phyloP scores from a whole-genome alignment of 2,329 filamentous ascomycete genomes.

The Gaeumannomyces sp. region DNA sequence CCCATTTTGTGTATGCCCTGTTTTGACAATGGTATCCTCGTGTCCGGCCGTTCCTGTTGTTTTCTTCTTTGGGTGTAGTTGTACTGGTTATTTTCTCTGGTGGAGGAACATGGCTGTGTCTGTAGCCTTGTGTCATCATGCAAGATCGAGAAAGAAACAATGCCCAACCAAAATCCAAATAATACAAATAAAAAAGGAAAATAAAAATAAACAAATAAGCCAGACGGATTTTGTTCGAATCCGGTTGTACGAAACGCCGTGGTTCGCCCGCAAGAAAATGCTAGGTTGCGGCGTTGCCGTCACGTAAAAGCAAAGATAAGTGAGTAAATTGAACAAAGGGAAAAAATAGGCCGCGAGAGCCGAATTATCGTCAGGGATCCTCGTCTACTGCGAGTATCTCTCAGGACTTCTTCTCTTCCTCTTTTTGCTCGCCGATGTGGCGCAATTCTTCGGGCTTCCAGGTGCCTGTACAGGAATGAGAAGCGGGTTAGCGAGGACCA shows the following conservation, averaged over 20 bases:
- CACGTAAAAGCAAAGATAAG: not conserved
- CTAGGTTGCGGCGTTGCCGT: not conserved
- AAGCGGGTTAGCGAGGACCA: not conserved
- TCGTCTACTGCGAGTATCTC: not conserved
- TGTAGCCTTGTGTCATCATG: not conserved
- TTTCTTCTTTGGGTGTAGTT: not conserved
- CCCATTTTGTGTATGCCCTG: not conserved
- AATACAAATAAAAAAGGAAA: slow-evolving; percentile 1
- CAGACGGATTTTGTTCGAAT: not conserved
- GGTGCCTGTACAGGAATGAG: not conserved
- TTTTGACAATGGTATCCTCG: not conserved
- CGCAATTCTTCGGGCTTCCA: slow-evolving; percentile 10
- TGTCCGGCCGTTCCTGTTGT: not conserved
- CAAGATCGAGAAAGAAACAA: not conserved
- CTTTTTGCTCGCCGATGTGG: slow-evolving; percentile 10
- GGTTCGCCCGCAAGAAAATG: slow-evolving; percentile 4
- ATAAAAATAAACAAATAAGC: not conserved
- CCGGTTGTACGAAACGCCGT: not conserved
- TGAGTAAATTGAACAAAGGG: not conserved
- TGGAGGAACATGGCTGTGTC: not conserved
- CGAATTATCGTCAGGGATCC: not conserved
- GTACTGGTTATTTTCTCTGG: not conserved
- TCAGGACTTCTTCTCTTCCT: not conserved
- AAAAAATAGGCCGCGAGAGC: not conserved
- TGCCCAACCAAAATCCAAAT: not conserved